Evolutionary conservation across 2,329 filamentous ascomycete species (phyloP).

Genomic region (Zymoseptoria tritici): DNA sequence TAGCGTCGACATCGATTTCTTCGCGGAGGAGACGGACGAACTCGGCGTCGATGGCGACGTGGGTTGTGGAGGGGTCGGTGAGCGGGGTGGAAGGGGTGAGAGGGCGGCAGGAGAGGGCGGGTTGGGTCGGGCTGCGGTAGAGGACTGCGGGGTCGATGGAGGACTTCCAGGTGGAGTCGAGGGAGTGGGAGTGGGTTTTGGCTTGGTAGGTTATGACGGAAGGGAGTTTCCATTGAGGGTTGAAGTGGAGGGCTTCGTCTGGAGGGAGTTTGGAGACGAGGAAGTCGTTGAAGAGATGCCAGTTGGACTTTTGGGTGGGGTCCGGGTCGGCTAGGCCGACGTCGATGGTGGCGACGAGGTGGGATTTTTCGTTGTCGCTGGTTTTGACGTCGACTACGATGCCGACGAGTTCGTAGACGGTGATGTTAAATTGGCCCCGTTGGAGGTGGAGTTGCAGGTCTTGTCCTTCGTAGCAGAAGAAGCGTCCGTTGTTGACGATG

Average conservation of each 20-base stretch:
- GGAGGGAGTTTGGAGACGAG: slow-evolving; percentile 71
- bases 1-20: slow-evolving; percentile 92
- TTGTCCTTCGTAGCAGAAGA: slow-evolving; percentile 90
- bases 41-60: slow-evolving; percentile 89
- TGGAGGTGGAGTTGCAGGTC: slow-evolving; percentile 76
- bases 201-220: slow-evolving; percentile 81
- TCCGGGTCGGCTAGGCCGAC: slow-evolving; percentile 55
- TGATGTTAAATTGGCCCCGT: slow-evolving; percentile 69
- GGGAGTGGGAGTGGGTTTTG: slow-evolving; percentile 69
- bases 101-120: slow-evolving; percentile 27
- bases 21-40: slow-evolving; percentile 90
- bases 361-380: slow-evolving; percentile 75
- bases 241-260: slow-evolving; percentile 83
- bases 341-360: slow-evolving; percentile 87
- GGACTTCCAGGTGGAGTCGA: slow-evolving; percentile 82
- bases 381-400: slow-evolving; percentile 85
- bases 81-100: slow-evolving; percentile 42
- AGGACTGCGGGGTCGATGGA: slow-evolving; percentile 76
- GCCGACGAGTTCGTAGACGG: slow-evolving; percentile 85
- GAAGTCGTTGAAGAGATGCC: slow-evolving; percentile 98
- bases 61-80: slow-evolving; percentile 49
- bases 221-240: slow-evolving; percentile 85
- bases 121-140: slow-evolving; percentile 61
- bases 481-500: slow-evolving; percentile 81
- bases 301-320: slow-evolving; percentile 58